phyloP scores from a whole-genome alignment of 768 basidiomycete species.

The Fomitopsis serialis region DNA sequence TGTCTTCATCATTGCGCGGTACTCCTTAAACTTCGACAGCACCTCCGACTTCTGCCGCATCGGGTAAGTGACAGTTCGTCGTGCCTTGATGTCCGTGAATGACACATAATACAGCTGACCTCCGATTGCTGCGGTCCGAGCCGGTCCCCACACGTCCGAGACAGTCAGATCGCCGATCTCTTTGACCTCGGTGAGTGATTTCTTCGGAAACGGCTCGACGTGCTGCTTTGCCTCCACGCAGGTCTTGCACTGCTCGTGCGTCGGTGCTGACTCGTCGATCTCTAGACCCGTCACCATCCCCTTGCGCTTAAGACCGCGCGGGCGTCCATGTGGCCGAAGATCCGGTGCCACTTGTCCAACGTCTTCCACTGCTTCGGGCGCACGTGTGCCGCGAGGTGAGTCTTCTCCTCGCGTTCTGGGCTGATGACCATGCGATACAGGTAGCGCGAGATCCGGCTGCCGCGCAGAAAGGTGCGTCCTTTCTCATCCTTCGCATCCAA shows the following conservation, averaged over 20 bases:
- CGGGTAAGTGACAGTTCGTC: conserved; percentile 1
- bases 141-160: conserved; percentile 17
- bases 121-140: conserved; percentile 1
- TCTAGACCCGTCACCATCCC: conserved; percentile 12
- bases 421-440: conserved; percentile 3
- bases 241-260: conserved; percentile 9
- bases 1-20: conserved; percentile 1
- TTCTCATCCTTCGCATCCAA: not conserved
- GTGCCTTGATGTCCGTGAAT: conserved; percentile 16
- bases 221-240: conserved; percentile 21
- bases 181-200: conserved; percentile 3
- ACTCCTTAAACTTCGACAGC: not conserved
- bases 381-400: not conserved
- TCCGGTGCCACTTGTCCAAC: conserved; percentile 14
- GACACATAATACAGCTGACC: conserved; percentile 17
- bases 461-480: not conserved
- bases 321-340: conserved; percentile 11
- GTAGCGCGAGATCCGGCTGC: conserved; percentile 1
- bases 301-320: conserved; percentile 2
- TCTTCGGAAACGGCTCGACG: not conserved
- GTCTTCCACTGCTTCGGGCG: not conserved
- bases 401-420: not conserved
- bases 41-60: conserved; percentile 3
- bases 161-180: conserved; percentile 2
- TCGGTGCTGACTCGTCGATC: conserved; percentile 1